Percentiles rank a stretch among this genome's conserved stretches.
Conservation (phyloP, 768 basidiomycete species). For the Sutorius australiensis region DNA sequence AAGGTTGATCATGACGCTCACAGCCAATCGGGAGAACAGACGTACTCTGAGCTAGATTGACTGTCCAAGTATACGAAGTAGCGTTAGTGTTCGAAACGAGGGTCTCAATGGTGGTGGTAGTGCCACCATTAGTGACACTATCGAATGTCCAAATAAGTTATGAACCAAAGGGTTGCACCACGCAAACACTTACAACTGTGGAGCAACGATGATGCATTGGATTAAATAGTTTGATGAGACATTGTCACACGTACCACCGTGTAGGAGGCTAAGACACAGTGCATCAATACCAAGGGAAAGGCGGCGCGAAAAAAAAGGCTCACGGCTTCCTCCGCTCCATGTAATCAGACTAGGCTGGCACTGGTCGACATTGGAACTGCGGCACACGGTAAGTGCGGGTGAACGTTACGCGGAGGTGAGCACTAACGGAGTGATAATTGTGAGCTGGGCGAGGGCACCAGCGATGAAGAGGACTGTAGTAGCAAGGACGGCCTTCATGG, state of each 20-base stretch:
- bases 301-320: slow-evolving; percentile 20
- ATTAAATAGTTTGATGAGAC: background rate
- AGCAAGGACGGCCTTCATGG: slow-evolving; percentile 46
- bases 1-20: background rate
- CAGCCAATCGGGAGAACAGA: background rate
- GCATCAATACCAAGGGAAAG: background rate
- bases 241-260: slow-evolving; percentile 48
- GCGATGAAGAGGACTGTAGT: slow-evolving; percentile 41
- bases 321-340: slow-evolving; percentile 58
- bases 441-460: slow-evolving; percentile 46
- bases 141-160: background rate
- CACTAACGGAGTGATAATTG: slow-evolving; percentile 72
- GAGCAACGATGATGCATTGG: background rate
- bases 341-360: slow-evolving; percentile 55
- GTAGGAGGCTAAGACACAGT: slow-evolving; percentile 48
- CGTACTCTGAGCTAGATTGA: slow-evolving; percentile 46
- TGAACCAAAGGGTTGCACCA: background rate
- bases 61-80: slow-evolving; percentile 51
- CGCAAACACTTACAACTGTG: slow-evolving; percentile 37
- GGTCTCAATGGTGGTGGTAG: slow-evolving; percentile 43
- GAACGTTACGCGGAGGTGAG: background rate
- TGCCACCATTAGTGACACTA: slow-evolving; percentile 53
- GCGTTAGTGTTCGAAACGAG: slow-evolving; percentile 37
- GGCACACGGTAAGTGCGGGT: slow-evolving; percentile 1
- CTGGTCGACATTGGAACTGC: slow-evolving; percentile 45